Evolutionary conservation across 2,329 filamentous ascomycete species (phyloP), one percentile per base, ranked within the genome.

Genomic region (Blumeriella jaapii): DNA sequence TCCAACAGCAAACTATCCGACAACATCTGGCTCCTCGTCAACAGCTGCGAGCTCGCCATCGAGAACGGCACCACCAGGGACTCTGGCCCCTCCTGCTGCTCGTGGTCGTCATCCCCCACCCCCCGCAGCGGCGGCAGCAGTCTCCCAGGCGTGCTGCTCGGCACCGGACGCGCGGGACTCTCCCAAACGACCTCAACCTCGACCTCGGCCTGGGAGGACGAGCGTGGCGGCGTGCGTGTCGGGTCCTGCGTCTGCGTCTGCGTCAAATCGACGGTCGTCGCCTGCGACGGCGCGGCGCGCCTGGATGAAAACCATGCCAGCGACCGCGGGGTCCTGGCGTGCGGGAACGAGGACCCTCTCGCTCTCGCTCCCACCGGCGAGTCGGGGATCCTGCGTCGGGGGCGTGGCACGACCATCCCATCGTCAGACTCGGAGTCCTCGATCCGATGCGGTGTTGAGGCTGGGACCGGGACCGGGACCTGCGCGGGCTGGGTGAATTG

Each of bases 21-120:
- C 38, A 74, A 53, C 56, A 69, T 62, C 52, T 72, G 68, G 41
- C 68, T 71, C 45, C 60, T 62, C 2, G 64, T 63, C 38, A 65
- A 49, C 12, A 71, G 56, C 51, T 74, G 47, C 9, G 42, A 47
- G 7, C 41, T 48, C 11, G 32, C 39, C 32, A 55, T 46, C 5
- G 47, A 49, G 17, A 44, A 53, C 9, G 48, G 49, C 5, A 47
- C 33, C 5, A 47, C 33, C 9, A 46, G 31, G 2, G 41, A 40
- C 5, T 48, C 48, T 3, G 26, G 24, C 14, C 13, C 26, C 14
- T 34, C 32, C 5, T n/a, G n/a, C 27, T 29, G 20, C 29, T 18
- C 29, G 10, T 11, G 16, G 12, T 13, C 15, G 5, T 27, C 29
- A n/a, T 19, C n/a, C n/a, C n/a, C n/a, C n/a, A n/a, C n/a, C n/a